Evolutionary conservation across 148 eudicot genomes (phyloP), one percentile per base, ranked within the genome.

Genomic region (Nepenthes mirabilis): DNA sequence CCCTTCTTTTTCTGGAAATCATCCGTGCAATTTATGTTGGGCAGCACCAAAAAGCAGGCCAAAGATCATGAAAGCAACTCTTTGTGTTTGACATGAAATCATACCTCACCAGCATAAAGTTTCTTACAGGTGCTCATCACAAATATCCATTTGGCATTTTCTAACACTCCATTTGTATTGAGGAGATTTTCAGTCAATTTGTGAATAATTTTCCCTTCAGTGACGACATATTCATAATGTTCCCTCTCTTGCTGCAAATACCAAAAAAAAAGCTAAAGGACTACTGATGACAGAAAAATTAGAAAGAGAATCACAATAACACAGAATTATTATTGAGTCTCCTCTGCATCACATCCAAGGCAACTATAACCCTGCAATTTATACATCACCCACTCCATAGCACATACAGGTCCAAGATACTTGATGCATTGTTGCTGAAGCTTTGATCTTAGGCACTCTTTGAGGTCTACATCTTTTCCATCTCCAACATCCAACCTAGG

Each of bases 331-430:
- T 48, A 48, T 33, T 35, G 11, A 58, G 5, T 63, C 37, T 68
- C 47, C 63, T 36, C 51, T 64, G 58, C 14, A 60, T 63, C 49
- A 53, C 52, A 68, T 50, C 37, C 8, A 14, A 40, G 45, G 45
- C 45, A 40, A 40, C 6, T 40, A 23, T 23, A 23, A 23, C 23
- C 23, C 23, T 0, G 23, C 8, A 40, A 40, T 40, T 8, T 3
- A 40, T 3, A 40, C 8, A 4, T 8, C 45, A 40, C 45, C 8
- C 45, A 40, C 45, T 40, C 45, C 45, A 64, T 60, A 68, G 62
- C 62, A 79, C 90, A 53, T 85, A 91, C 98, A 14, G 98, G 98
- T 71, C 98, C 98, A 59, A 91, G 90, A 83, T 91, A 91, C 74
- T 74, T 88, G 69, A 91, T 88, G 74, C 87, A 85, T 51, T 85